Percentiles rank a stretch among this genome's conserved stretches.
Evolutionary conservation across 2,329 filamentous ascomycete genomes (phyloP).

Genomic region (Ceratocystis variospora): DNA sequence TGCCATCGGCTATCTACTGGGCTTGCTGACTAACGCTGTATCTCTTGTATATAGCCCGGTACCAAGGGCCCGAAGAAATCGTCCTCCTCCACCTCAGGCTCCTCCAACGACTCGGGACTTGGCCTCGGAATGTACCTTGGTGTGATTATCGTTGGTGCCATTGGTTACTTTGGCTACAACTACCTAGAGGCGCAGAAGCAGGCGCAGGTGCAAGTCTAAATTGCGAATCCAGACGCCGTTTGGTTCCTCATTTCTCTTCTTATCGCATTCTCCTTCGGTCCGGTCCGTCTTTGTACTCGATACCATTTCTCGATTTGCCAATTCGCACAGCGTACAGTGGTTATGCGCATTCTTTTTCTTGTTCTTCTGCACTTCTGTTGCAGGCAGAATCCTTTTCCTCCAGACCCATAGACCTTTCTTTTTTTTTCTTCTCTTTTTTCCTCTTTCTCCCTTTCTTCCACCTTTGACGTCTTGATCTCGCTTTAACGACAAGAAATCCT

Average conservation of each 20-base stretch:
- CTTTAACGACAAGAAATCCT: too few species aligned
- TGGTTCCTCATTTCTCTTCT: background rate
- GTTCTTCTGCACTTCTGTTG: background rate
- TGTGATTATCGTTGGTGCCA: conserved; percentile 59
- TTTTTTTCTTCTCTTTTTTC: too few species aligned
- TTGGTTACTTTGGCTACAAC: conserved; percentile 72
- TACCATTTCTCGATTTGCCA: too few species aligned
- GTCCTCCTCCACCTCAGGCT: conserved; percentile 34
- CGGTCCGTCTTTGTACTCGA: too few species aligned
- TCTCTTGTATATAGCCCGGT: conserved; percentile 43
- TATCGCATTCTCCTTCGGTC: background rate
- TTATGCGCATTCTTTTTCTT: too few species aligned
- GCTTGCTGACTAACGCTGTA: background rate
- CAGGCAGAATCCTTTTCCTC: background rate
- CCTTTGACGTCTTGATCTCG: background rate
- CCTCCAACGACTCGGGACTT: conserved; percentile 41
- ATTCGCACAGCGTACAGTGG: too few species aligned
- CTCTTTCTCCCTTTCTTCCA: background rate
- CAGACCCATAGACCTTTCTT: background rate
- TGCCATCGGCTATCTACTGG: too few species aligned
- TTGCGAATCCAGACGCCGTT: background rate
- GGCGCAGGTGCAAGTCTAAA: conserved; percentile 26
- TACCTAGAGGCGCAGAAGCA: conserved; percentile 51
- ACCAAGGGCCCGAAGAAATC: conserved; percentile 60
- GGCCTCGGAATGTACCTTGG: conserved; percentile 73